Evolutionary conservation across 495 filamentous ascomycete genomes (phyloP).

Genomic region (Parmelia sp.): DNA sequence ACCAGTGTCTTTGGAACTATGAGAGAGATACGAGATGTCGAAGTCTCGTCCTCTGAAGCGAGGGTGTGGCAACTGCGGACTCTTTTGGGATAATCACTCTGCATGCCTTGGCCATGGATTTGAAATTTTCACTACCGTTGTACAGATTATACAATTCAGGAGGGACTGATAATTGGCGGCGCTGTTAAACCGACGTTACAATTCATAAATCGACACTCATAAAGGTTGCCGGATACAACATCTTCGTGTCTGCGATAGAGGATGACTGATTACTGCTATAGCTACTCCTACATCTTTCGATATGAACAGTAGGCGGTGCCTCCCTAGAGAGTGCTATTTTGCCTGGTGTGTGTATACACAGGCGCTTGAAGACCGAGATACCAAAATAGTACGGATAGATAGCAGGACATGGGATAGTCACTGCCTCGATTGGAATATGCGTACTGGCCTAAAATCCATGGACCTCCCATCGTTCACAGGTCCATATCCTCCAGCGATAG

Average conservation of each 20-base stretch:
- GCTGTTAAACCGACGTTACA: neutral
- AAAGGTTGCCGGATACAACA: too few relatives aligned
- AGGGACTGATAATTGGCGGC: too few relatives aligned
- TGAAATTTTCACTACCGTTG: neutral
- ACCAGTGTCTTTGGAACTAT: constrained; percentile 13
- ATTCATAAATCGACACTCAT: neutral
- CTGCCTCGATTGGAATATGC: neutral
- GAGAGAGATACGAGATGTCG: neutral
- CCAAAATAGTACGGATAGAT: neutral
- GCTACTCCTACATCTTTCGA: neutral
- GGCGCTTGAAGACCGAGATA: neutral
- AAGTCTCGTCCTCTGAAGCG: neutral
- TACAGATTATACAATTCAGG: too few relatives aligned
- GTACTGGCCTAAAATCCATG: neutral
- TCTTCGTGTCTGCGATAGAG: neutral
- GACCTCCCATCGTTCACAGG: neutral
- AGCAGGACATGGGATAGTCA: neutral
- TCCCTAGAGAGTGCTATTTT: neutral
- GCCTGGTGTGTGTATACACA: neutral
- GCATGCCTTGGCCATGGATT: neutral
- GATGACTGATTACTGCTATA: neutral
- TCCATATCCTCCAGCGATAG: neutral
- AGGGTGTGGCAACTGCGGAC: too few relatives aligned
- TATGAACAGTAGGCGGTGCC: neutral
- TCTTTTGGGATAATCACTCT: neutral